A percentile compares a stretch with the other conserved stretches of the same genome.
These are phyloP conservation scores for Ceratocystis albifundus DNA, from an alignment of 2,329 filamentous ascomycete species.

Conservation along the genomic window DNA sequence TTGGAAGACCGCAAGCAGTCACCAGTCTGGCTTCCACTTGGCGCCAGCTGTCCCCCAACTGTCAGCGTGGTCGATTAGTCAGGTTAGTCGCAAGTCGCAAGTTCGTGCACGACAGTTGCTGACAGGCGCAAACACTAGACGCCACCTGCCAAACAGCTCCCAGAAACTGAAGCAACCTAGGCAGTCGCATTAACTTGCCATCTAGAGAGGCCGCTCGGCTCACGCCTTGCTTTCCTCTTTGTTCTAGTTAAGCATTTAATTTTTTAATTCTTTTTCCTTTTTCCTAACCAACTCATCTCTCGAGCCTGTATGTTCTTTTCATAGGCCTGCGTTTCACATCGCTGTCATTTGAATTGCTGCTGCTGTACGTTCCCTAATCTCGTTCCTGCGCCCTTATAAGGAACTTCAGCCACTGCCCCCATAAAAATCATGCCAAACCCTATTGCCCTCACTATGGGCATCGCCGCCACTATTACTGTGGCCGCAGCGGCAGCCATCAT, in stretches of 20 bases:
- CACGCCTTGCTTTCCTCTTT: background rate
- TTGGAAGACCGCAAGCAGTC: too few species aligned
- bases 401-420: background rate
- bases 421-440: constrained; percentile 35
- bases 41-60: background rate
- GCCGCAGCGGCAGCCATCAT: constrained; percentile 48
- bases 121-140: background rate
- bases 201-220: background rate
- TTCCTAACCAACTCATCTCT: background rate
- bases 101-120: background rate
- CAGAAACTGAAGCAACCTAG: background rate
- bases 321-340: constrained; percentile 2
- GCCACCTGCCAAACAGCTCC: background rate
- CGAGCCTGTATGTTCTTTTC: constrained; percentile 8
- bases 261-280: background rate
- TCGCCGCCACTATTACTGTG: constrained; percentile 46
- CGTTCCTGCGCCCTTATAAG: too few species aligned
- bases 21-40: background rate
- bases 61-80: too few species aligned
- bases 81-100: background rate
- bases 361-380: background rate
- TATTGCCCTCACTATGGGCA: constrained; percentile 44
- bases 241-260: background rate
- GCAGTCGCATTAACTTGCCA: background rate
- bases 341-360: background rate